Conservation (phyloP, 257 asterid genomes). For the Solanum pimpinellifolium region DNA sequence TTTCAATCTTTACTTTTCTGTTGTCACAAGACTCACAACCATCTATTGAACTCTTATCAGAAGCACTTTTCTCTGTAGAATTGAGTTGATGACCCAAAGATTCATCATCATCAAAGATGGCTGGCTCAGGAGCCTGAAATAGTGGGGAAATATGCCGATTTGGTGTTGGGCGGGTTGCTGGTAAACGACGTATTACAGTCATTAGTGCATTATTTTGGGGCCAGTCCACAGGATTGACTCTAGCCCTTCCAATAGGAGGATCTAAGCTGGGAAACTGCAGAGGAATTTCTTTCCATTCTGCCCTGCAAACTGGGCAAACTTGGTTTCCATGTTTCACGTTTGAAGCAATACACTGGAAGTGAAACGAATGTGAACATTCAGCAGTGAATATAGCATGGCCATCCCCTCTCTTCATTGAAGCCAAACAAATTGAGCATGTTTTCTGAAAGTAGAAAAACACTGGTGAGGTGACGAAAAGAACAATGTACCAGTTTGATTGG, state of each 20-base stretch:
- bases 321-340: slow-evolving; percentile 90
- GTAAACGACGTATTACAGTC: slow-evolving; percentile 54
- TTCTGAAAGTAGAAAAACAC: slow-evolving; percentile 34
- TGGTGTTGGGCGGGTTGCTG: slow-evolving; percentile 59
- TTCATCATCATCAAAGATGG: slow-evolving; percentile 79
- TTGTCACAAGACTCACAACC: slow-evolving; percentile 1
- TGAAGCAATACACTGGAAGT: slow-evolving; percentile 90
- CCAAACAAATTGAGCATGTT: slow-evolving; percentile 83
- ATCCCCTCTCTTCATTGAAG: slow-evolving; percentile 73
- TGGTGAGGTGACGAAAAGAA: background rate
- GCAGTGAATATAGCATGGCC: slow-evolving; percentile 97
- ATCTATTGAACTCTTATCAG: slow-evolving; percentile 9
- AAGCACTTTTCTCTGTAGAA: slow-evolving; percentile 12
- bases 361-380: slow-evolving; percentile 93
- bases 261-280: slow-evolving; percentile 48
- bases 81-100: slow-evolving; percentile 39
- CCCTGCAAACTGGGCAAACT: slow-evolving; percentile 89
- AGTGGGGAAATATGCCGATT: slow-evolving; percentile 25
- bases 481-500: background rate
- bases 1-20: slow-evolving; percentile 41
- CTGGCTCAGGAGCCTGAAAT: slow-evolving; percentile 66
- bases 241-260: slow-evolving; percentile 32
- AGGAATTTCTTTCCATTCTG: slow-evolving; percentile 90
- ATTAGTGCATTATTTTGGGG: slow-evolving; percentile 45
- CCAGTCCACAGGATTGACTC: slow-evolving; percentile 48